Evolutionary conservation across 768 basidiomycete genomes (phyloP).

Genomic region (Cytidiella melzeri): DNA sequence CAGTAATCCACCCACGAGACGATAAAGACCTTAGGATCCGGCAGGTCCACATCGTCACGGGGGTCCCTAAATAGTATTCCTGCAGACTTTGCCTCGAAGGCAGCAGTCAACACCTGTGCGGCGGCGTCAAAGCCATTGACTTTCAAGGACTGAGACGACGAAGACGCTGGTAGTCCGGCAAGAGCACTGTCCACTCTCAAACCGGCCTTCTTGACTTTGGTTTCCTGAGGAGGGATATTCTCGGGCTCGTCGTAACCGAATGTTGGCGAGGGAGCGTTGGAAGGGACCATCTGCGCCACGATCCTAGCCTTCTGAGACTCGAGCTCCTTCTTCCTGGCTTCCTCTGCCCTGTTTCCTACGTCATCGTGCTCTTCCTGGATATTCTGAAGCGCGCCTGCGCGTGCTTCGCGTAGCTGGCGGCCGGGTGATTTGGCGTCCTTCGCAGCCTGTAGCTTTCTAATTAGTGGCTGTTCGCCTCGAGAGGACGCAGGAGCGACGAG

Average conservation of each 20-base stretch:
- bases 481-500: slow-evolving; percentile 48
- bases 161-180: slow-evolving; percentile 16
- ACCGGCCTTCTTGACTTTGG: not conserved
- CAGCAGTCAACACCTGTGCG: slow-evolving; percentile 41
- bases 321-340: slow-evolving; percentile 60
- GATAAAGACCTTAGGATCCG: slow-evolving; percentile 80
- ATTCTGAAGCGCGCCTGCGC: slow-evolving; percentile 39
- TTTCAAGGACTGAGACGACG: slow-evolving; percentile 22
- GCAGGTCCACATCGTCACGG: slow-evolving; percentile 43
- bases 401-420: slow-evolving; percentile 34
- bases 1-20: slow-evolving; percentile 99
- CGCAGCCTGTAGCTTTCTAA: slow-evolving; percentile 52
- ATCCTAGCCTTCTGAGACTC: slow-evolving; percentile 91
- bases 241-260: slow-evolving; percentile 28
- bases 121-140: slow-evolving; percentile 65
- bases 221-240: slow-evolving; percentile 25
- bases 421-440: slow-evolving; percentile 49
- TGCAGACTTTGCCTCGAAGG: slow-evolving; percentile 61
- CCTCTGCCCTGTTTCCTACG: slow-evolving; percentile 35
- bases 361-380: slow-evolving; percentile 36
- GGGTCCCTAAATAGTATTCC: slow-evolving; percentile 68
- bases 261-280: slow-evolving; percentile 28
- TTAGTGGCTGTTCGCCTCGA: slow-evolving; percentile 34
- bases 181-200: slow-evolving; percentile 1
- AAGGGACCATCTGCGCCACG: slow-evolving; percentile 88